Base-by-base conservation (phyloP, 2,329 filamentous ascomycete species). In the Aspergillus arachidicola region DNA sequence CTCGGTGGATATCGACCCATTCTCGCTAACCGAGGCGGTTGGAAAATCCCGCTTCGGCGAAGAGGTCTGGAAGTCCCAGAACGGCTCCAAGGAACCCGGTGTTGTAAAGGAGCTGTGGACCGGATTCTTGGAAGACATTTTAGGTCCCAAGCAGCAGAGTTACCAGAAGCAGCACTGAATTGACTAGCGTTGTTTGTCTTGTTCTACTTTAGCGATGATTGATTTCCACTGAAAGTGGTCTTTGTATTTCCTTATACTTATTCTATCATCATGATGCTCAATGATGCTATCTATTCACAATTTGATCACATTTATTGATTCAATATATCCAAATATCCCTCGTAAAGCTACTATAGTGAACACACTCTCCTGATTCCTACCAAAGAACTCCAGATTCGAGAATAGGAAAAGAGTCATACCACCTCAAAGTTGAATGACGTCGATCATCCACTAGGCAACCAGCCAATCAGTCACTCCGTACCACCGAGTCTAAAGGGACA, bases 1-100 rank as follows among this genome's bases (percentile, higher is more conserved):
- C 72, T 77, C 82, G 14, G 75, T 85, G 51, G 83, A 86, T 41
- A 83, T 88, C 58, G 83, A 87, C 69, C 85, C 84, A 45, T 84
- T 85, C 72, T 82, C 82, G 48, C 77, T 88, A 72, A 84, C 85
- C 26, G 83, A 85, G 64, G 74, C 78, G 14, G 81, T 86, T 23
- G 75, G 70, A 56, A 77, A 73, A 65, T 79, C 72, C 64, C 79
- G 75, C 43, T 66, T 74, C 26, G 76, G 74, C 34, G 78, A 77
- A 61, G 74, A 73, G 54, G 64, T 76, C 41, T 69, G 72, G 56
- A 73, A 75, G 54, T 76, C 77, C 26, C 75, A 79, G n/a, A 79
- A 70, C 56, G 68, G 66, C 11, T 57, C 62, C 62, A 72, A 69
- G 7, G 69, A 77, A 58, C 60, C 68, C 10, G 75, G 76, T 46